Conservation (phyloP, 2,329 filamentous ascomycete species). For the Sporothrix euskadiensis region DNA sequence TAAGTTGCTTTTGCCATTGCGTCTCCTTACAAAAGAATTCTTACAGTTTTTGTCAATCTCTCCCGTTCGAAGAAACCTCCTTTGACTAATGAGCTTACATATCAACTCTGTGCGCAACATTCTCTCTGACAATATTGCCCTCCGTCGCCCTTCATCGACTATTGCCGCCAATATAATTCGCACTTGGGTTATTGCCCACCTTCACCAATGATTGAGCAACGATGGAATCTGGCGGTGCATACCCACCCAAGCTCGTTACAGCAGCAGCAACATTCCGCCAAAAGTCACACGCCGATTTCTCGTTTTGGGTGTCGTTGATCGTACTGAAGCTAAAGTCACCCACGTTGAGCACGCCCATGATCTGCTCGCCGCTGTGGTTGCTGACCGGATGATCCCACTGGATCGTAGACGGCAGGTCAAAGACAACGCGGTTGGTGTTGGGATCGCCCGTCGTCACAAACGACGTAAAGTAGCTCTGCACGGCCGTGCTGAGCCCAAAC, state of each 20-base stretch:
- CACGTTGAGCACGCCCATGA: slow-evolving; percentile 40
- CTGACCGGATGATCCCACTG: slow-evolving; percentile 40
- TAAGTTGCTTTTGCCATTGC: background rate
- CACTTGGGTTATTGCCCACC: slow-evolving; percentile 29
- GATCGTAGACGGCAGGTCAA: slow-evolving; percentile 41
- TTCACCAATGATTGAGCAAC: slow-evolving; percentile 31
- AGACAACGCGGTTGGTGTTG: slow-evolving; percentile 38
- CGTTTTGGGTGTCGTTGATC: slow-evolving; percentile 38
- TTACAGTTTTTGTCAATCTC: background rate
- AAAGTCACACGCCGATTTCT: slow-evolving; percentile 40
- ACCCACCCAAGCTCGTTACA: slow-evolving; percentile 39
- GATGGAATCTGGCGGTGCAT: slow-evolving; percentile 36
- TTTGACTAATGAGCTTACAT: background rate
- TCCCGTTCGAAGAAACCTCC: too few species aligned
- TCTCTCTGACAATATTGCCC: background rate
- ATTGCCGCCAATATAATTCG: slow-evolving; percentile 32
- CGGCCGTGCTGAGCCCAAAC: slow-evolving; percentile 40
- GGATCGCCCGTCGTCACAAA: slow-evolving; percentile 46
- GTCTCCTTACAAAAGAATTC: background rate
- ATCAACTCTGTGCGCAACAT: background rate
- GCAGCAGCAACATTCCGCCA: slow-evolving; percentile 39
- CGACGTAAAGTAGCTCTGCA: slow-evolving; percentile 46
- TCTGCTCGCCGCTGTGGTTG: slow-evolving; percentile 33
- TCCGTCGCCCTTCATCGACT: background rate
- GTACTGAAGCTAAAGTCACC: slow-evolving; percentile 39